These are phyloP conservation scores for Helianthus tuberosus DNA, from an alignment of 129 eudicot species.

Conservation along the genomic window DNA sequence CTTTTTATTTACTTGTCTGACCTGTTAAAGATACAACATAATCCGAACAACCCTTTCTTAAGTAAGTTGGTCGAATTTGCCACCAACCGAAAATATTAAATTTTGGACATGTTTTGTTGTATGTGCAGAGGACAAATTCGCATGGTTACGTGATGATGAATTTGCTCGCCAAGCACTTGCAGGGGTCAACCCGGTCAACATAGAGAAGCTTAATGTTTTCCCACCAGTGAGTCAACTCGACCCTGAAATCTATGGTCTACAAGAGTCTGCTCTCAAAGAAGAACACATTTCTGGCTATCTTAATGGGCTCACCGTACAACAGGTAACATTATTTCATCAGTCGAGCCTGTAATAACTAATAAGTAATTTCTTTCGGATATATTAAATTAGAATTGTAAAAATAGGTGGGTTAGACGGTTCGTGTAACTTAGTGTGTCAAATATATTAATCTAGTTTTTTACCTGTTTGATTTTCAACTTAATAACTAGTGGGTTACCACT, in stretches of 20 bases:
- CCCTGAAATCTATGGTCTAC: conserved; percentile 70
- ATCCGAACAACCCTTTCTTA: neutral
- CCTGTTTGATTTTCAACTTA: no score
- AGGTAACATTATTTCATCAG: conserved; percentile 42
- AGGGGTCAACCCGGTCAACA: conserved; percentile 83
- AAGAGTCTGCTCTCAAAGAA: conserved; percentile 79
- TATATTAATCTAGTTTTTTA: no score
- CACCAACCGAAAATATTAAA: neutral
- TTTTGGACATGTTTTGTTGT: neutral
- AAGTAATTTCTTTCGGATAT: no score
- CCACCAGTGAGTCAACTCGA: conserved; percentile 90
- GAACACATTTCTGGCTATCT: conserved; percentile 77
- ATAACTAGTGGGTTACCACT: no score
- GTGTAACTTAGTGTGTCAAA: no score
- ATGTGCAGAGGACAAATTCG: conserved; percentile 75
- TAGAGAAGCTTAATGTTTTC: conserved; percentile 66
- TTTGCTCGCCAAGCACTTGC: conserved; percentile 90
- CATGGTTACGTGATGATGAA: conserved; percentile 95
- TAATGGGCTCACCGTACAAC: conserved; percentile 81
- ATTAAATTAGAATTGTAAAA: no score
- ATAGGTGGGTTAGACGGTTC: neutral
- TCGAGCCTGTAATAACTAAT: no score
- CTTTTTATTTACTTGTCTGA: neutral
- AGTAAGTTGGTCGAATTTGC: no score
- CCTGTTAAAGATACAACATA: neutral